These are phyloP conservation scores for Fistulinella staudtii DNA, from an alignment of 1,284 basidiomycete genomes.

Conservation along the genomic window DNA sequence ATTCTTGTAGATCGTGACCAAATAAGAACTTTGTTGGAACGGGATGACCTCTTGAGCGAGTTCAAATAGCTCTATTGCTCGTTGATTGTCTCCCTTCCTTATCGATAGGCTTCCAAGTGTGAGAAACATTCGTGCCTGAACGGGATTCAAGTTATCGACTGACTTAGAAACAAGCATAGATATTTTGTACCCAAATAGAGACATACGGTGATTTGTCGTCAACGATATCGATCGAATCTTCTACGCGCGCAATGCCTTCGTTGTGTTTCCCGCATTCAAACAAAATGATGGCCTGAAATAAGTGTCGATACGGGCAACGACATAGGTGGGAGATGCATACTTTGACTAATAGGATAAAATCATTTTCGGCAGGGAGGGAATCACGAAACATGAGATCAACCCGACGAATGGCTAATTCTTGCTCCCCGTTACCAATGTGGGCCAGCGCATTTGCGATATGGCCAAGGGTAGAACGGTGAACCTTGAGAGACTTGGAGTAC, in stretches of 20 bases:
- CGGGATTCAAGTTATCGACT: background rate
- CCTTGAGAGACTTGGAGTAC: constrained; percentile 3
- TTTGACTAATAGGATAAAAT: constrained; percentile 4
- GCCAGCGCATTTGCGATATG: constrained; percentile 1
- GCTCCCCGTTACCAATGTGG: background rate
- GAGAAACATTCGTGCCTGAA: constrained; percentile 4
- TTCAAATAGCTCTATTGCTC: background rate
- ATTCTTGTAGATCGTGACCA: background rate
- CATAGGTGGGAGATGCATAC: background rate
- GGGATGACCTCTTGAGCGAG: background rate
- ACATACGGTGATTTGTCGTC: background rate
- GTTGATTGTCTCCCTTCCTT: background rate
- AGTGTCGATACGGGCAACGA: background rate
- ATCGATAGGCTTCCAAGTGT: background rate
- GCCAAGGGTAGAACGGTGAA: background rate
- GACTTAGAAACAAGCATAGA: background rate
- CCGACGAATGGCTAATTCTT: background rate
- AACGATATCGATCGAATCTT: constrained; percentile 1
- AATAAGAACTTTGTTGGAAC: background rate
- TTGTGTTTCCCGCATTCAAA: constrained; percentile 7
- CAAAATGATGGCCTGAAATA: constrained; percentile 5
- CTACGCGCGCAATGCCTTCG: constrained; percentile 1
- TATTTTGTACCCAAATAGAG: constrained; percentile 1
- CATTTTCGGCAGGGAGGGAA: background rate
- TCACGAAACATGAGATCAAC: constrained; percentile 5